Conservation (phyloP, 2,329 filamentous ascomycete genomes). For the Alternaria sp. region DNA sequence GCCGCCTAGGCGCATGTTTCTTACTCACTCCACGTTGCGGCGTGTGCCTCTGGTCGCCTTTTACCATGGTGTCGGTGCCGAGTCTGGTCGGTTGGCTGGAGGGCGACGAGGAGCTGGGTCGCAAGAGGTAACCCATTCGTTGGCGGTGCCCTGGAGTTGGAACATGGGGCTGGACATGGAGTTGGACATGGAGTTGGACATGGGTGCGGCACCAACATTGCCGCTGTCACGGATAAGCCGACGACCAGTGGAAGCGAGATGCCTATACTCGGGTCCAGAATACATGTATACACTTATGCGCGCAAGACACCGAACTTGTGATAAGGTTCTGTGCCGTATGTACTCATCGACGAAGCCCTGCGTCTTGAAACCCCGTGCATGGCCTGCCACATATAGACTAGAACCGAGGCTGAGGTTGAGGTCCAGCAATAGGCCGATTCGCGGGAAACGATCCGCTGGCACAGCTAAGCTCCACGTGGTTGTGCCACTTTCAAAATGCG, state of each 20-base stretch:
- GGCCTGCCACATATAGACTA: slow-evolving; percentile 1
- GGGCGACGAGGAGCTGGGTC: neutral
- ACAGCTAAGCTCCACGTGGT: slow-evolving; percentile 8
- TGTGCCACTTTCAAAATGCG: neutral
- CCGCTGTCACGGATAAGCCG: slow-evolving; percentile 2
- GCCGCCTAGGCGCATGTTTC: neutral
- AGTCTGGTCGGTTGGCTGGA: neutral
- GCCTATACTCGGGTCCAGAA: neutral
- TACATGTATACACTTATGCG: neutral
- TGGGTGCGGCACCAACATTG: slow-evolving; percentile 1
- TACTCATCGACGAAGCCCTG: neutral
- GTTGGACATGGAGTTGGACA: neutral
- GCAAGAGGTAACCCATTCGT: neutral
- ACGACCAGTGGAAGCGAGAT: neutral
- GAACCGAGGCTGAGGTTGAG: slow-evolving; percentile 6
- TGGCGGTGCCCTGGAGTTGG: neutral
- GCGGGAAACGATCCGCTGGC: neutral
- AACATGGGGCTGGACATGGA: neutral
- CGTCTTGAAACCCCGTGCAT: neutral
- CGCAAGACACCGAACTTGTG: neutral
- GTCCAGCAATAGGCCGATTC: slow-evolving; percentile 1
- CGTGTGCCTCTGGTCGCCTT: neutral
- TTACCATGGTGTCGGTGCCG: neutral
- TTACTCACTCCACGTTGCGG: slow-evolving; percentile 1
- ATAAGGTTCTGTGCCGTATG: slow-evolving; percentile 1